Conservation (phyloP, 495 filamentous ascomycete species). For the Baudoinia panamericana region DNA sequence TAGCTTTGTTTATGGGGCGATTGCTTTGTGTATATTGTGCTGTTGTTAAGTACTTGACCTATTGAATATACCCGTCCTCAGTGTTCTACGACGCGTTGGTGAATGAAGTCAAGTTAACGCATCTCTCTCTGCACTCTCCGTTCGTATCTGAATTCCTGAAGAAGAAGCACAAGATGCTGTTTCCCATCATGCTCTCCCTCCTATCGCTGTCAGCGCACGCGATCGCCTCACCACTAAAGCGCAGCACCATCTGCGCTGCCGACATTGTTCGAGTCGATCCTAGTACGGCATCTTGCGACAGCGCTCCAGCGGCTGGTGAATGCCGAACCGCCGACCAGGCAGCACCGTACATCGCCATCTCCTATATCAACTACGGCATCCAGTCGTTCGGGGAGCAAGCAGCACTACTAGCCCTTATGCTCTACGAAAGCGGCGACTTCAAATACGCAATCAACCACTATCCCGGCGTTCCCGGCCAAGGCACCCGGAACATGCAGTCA, state of each 20-base stretch:
- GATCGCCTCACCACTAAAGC: neutral
- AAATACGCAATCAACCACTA: conserved; percentile 26
- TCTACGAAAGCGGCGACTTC: conserved; percentile 49
- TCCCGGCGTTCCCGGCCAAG: conserved; percentile 51
- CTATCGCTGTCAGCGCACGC: neutral
- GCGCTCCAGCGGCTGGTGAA: conserved; percentile 32
- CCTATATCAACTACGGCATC: conserved; percentile 46
- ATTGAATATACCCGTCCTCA: too few species aligned
- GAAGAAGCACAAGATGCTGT: too few species aligned
- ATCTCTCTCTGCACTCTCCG: too few species aligned
- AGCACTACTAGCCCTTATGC: conserved; percentile 28
- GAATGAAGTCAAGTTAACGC: too few species aligned
- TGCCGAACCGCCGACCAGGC: conserved; percentile 56
- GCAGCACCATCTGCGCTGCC: conserved; percentile 26
- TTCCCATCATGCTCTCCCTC: too few species aligned
- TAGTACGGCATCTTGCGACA: conserved; percentile 33
- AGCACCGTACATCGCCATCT: conserved; percentile 40
- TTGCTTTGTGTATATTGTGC: too few species aligned
- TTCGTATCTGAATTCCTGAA: too few species aligned
- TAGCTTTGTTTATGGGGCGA: too few species aligned
- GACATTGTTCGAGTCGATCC: conserved; percentile 42
- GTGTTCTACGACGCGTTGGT: too few species aligned
- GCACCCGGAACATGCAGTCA: conserved; percentile 71
- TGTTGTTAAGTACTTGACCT: too few species aligned
- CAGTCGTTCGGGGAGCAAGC: conserved; percentile 25